phyloP scores from a whole-genome alignment of 2,329 filamentous ascomycete species.

The Grosmannia penicillata region DNA sequence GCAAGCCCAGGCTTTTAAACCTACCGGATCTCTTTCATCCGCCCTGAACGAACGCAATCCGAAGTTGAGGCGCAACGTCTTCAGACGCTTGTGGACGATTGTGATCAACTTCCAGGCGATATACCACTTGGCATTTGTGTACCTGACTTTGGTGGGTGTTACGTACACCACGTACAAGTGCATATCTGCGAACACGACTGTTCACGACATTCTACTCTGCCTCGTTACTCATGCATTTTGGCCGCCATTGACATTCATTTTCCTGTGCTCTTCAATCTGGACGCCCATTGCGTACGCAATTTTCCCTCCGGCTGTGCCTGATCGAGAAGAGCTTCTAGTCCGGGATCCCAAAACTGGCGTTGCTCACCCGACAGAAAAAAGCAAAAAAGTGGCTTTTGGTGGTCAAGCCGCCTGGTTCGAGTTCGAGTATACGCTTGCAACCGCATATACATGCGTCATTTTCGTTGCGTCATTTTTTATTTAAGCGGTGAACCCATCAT shows the following conservation, averaged over 20 bases:
- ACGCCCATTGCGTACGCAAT: slow-evolving; percentile 46
- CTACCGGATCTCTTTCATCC: slow-evolving; percentile 41
- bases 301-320: slow-evolving; percentile 36
- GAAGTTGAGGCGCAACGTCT: slow-evolving; percentile 33
- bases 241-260: slow-evolving; percentile 44
- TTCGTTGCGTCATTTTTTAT: slow-evolving; percentile 21
- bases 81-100: slow-evolving; percentile 36
- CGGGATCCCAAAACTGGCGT: slow-evolving; percentile 39
- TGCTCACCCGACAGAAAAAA: slow-evolving; percentile 28
- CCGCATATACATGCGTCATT: slow-evolving; percentile 31
- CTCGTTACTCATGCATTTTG: slow-evolving; percentile 47
- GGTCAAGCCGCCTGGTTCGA: slow-evolving; percentile 41
- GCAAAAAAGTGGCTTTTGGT: slow-evolving; percentile 21
- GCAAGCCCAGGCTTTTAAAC: slow-evolving; percentile 41
- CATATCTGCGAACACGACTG: slow-evolving; percentile 20
- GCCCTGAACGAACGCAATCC: slow-evolving; percentile 43
- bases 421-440: slow-evolving; percentile 35
- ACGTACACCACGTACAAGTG: slow-evolving; percentile 35
- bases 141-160: slow-evolving; percentile 35
- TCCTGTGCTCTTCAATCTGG: slow-evolving; percentile 39
- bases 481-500: neutral
- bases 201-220: slow-evolving; percentile 27
- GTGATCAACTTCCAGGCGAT: slow-evolving; percentile 39
- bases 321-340: slow-evolving; percentile 28
- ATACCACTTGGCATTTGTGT: slow-evolving; percentile 40